Base-by-base conservation (phyloP, 1,284 basidiomycete genomes). In the Sutorius eximius region DNA sequence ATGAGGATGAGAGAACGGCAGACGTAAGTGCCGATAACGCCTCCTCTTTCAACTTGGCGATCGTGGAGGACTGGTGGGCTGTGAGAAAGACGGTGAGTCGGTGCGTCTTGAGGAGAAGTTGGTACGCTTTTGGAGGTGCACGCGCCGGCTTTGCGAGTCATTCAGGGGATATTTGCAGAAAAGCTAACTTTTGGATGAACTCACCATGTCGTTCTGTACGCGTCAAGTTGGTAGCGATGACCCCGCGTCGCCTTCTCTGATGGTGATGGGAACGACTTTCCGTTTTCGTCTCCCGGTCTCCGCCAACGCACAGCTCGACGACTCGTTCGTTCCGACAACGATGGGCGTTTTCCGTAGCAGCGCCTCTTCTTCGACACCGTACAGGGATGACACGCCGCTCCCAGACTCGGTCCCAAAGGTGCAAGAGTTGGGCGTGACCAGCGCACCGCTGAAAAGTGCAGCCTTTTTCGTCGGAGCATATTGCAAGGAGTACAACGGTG, bases 401-500 rank as follows among this genome's bases (percentile, higher is more conserved):
- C 91, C 91, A 0, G 77, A 78, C 46, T 72, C 82, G 50, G 73
- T 93, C 27, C 95, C 95, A 43, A 87, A 87, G 68, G 93, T 98
- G 29, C 81, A 87, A 59, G 97, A 99, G 76, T 76, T 99, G 49
- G 97, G 96, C 51, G 82, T 80, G 45, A 95, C 94, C 2, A 97
- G 93, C 61, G 97, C 89, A 51, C 97, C 97, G 5, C 79, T 99
- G 65, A 98, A 99, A 81, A 93, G 90, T 62, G 95, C 96, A 5
- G 89, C 93, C 13, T 99, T 98, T 84, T 98, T 98, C 79, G 89
- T 99, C 71, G 97, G 95, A 36, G 87, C 92, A 49, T 85, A 93
- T 72, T 99, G 96, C 84, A 93, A 94, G 76, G 91, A 94, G 57
- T 96, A 89, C 78, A 98, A 98, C 76, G 97, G 95, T 95, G 66